Evolutionary conservation across 2,329 filamentous ascomycete species (phyloP).

Genomic region (Sordariomycetes sp.): DNA sequence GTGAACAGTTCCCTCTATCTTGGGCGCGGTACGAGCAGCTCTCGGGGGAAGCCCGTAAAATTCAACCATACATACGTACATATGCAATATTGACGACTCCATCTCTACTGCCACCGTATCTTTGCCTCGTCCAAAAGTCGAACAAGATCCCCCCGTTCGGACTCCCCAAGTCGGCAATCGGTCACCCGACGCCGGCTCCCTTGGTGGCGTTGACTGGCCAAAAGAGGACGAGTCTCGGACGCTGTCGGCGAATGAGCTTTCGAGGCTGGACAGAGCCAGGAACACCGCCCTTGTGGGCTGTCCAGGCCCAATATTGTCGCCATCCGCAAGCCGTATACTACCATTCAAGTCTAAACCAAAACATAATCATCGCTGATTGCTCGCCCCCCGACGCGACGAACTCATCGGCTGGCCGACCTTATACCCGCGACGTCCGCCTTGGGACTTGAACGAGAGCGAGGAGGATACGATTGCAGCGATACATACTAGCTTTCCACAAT

Average conservation of each 20-base stretch:
- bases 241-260: not conserved
- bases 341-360: not conserved
- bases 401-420: not conserved
- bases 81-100: not conserved
- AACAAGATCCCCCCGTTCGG: not conserved
- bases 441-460: too few relatives aligned
- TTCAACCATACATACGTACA: too few relatives aligned
- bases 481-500: not conserved
- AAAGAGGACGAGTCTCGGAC: not conserved
- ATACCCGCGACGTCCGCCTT: not conserved
- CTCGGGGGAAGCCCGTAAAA: too few relatives aligned
- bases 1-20: too few relatives aligned
- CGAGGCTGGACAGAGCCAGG: not conserved
- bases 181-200: not conserved
- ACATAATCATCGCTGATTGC: not conserved
- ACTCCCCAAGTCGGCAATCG: conserved; percentile 1
- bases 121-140: not conserved
- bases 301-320: not conserved
- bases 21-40: too few relatives aligned
- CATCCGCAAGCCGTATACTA: not conserved
- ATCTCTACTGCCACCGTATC: not conserved
- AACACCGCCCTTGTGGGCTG: not conserved
- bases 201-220: not conserved
- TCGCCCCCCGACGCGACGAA: not conserved
- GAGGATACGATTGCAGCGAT: too few relatives aligned